Evolutionary conservation across 345 rosid genomes (phyloP), one percentile per base, ranked within the genome.

Genomic region (Aurinia saxatilis): DNA sequence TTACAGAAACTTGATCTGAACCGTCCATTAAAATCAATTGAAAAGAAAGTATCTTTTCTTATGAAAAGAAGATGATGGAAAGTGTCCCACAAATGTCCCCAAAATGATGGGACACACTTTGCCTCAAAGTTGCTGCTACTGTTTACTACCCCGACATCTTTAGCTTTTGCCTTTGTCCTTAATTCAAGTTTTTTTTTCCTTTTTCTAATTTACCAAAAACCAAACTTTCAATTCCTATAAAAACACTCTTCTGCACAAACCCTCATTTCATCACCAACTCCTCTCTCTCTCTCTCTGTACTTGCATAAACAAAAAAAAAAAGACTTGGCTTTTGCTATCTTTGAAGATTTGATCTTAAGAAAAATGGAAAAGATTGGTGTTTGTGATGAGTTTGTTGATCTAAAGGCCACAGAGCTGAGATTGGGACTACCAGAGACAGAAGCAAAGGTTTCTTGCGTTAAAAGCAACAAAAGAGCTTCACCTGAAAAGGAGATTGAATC

Each of bases 361-460:
- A 39, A 45, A 55, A 74, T 74, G 67, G 77, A 63, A 7, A 72
- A 57, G 3, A 37, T 41, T 64, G 71, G 50, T 18, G 71, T 13
- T 51, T 78, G 50, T 66, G 92, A 80, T 58, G 75, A 70, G 52
- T 30, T 55, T 70, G 79, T 81, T 35, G 83, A 88, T 75, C 76
- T 92, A 31, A 82, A 79, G 77, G 98, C 84, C 10, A 91, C 98
- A 13, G 96, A 91, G 80, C 91, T 92, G 5, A 80, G 96, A 63
- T 56, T 92, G 40, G 97, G 97, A 14, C 72, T 87, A 73, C 98
- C 98, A 8, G 98, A 95, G 15, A 78, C 87, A 1, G 78, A 33
- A 60, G 68, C 31, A 52, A 40, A 52, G 37, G 52, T 65, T 50
- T 50, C 82, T 63, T 74, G 71, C 57, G 63, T 54, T 27, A 80